These are phyloP conservation scores for Mortierella sp. DNA, from an alignment of 371 early-diverging fungal genomes.

Conservation along the genomic window DNA sequence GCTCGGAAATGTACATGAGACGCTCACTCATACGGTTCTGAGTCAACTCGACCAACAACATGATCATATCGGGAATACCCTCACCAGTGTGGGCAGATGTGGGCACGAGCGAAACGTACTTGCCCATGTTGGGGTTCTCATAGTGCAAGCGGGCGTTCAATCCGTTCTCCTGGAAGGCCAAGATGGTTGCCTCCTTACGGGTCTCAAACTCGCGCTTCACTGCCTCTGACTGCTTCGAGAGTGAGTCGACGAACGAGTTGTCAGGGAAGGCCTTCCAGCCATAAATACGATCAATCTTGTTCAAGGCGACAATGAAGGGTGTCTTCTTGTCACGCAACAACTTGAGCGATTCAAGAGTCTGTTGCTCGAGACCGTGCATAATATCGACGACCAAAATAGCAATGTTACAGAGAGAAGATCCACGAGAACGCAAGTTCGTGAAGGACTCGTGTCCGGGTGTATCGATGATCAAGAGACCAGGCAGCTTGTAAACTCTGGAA, in stretches of 20 bases:
- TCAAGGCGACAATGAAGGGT: conserved; percentile 99
- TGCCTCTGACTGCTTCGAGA: conserved; percentile 80
- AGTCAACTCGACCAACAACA: conserved; percentile 92
- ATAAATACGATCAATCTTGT: conserved; percentile 99
- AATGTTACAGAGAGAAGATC: conserved; percentile 99
- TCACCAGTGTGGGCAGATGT: conserved; percentile 99
- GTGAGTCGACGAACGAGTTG: conserved; percentile 84
- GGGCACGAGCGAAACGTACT: conserved; percentile 98
- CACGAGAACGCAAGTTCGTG: conserved; percentile 98
- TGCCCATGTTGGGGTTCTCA: conserved; percentile 96
- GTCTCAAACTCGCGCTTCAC: conserved; percentile 93
- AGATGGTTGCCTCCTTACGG: conserved; percentile 83
- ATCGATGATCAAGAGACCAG: conserved; percentile 99
- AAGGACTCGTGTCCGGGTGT: conserved; percentile 99
- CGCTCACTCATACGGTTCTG: conserved; percentile 96
- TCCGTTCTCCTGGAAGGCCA: conserved; percentile 96
- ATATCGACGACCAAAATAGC: conserved; percentile 99
- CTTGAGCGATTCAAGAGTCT: conserved; percentile 98
- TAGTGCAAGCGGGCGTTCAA: conserved; percentile 96
- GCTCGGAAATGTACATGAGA: conserved; percentile 95
- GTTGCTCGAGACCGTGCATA: conserved; percentile 99
- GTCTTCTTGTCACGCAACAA: conserved; percentile 96
- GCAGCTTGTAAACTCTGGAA: conserved; percentile 81
- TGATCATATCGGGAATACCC: conserved; percentile 98
- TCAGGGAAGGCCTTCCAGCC: conserved; percentile 94